Evolutionary conservation across 2,329 filamentous ascomycete species (phyloP), one percentile per base, ranked within the genome.

Genomic region (Thelonectria olida): DNA sequence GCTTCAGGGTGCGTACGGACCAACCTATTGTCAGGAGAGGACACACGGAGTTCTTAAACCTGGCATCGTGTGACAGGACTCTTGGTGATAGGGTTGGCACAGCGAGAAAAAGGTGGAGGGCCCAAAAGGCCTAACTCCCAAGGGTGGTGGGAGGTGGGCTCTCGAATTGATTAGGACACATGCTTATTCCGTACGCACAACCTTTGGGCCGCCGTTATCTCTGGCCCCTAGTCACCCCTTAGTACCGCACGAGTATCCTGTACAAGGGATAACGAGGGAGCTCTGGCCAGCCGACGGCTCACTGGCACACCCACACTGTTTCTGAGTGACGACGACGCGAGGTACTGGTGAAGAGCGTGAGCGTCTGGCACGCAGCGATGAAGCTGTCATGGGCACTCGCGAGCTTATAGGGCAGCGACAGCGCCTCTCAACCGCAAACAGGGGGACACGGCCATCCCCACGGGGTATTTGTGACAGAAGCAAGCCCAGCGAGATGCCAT

Each of bases 11-110:
- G 51, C 57, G 57, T 60, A 51, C 45, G 58, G 58, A 12, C 58
- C 52, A 61, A 51, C 38, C 23, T 39, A 34, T 8, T 45, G 52
- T 61, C 58, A 61, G 58, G 58, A 55, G 52, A 61, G 47, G 20
- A 39, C 38, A 61, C 52, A 61, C 52, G 58, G 39, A 47, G 20
- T 39, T 28, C 25, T 28, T 25, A 20, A 34, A 49, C 44, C 19
- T 5, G 25, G 23, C 47, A 52, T 61, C 47, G 58, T 61, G 58
- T 52, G 58, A 59, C 39, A 39, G 25, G 25, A 20, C 10, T 27
- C 9, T 48, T 31, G 23, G 44, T 31, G 41, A 45, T 31, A 34
- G 53, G 31, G 28, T 48, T 48, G 25, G 28, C n/a, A 34, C 36
- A 13, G 38, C 25, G 39, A 50, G 25, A n/a, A 39, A 39, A 52